These are phyloP conservation scores for Alisma plantagoaquatica DNA, from an alignment of 106 monocot genomes.

Conservation along the genomic window DNA sequence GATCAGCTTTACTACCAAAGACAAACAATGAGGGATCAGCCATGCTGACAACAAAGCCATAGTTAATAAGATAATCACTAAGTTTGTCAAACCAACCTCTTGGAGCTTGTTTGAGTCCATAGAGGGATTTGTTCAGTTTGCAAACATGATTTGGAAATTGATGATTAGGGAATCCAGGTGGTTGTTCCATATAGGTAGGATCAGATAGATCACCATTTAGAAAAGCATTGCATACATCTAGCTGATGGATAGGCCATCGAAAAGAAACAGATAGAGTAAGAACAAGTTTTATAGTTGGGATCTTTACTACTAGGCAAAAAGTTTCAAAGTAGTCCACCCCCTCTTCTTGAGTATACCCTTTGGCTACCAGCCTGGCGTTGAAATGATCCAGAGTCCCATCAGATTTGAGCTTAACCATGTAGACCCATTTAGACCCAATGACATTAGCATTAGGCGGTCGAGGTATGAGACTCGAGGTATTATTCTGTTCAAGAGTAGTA, in stretches of 20 bases:
- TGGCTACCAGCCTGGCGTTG: background rate
- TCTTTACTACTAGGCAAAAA: background rate
- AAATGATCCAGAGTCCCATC: background rate
- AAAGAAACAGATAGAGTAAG: background rate
- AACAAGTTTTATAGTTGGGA: background rate
- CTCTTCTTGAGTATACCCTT: background rate
- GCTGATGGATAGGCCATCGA: slow-evolving; percentile 1
- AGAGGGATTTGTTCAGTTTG: too few relatives aligned
- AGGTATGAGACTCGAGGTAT: background rate
- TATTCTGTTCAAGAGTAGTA: background rate
- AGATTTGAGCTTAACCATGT: background rate
- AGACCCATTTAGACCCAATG: background rate
- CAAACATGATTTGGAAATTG: too few relatives aligned
- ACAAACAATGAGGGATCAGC: too few relatives aligned
- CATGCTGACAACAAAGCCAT: too few relatives aligned
- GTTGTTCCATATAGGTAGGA: too few relatives aligned
- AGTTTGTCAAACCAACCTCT: too few relatives aligned
- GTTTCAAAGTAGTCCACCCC: background rate
- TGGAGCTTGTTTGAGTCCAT: too few relatives aligned
- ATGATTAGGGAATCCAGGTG: too few relatives aligned
- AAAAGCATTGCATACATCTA: too few relatives aligned
- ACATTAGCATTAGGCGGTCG: background rate
- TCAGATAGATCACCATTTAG: too few relatives aligned
- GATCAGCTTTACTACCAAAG: too few relatives aligned
- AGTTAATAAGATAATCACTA: too few relatives aligned